Evolutionary conservation across 169 alveolate species (phyloP).

Genomic region (Perkinsus olseni): DNA sequence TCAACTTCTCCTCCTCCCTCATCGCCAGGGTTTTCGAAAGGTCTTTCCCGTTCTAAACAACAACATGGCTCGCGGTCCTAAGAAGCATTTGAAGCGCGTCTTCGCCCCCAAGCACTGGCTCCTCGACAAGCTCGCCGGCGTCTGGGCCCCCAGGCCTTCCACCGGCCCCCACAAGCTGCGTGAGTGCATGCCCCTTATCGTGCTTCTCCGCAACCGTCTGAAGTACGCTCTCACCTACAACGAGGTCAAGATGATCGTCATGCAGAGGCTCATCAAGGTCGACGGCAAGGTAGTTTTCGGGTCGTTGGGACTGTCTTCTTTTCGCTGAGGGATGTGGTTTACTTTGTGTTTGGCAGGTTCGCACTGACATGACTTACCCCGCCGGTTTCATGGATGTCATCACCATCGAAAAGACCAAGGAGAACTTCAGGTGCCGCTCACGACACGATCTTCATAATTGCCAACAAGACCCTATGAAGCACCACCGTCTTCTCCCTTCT

Average conservation of each 20-base stretch:
- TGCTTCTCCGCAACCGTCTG: conserved; percentile 84
- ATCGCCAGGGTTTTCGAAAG: no score
- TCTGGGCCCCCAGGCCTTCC: conserved; percentile 74
- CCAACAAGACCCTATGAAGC: no score
- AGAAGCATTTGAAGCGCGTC: conserved; percentile 96
- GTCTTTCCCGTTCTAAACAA: no score
- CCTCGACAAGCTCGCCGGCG: conserved; percentile 94
- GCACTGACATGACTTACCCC: conserved; percentile 95
- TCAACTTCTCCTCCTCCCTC: no score
- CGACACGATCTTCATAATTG: no score
- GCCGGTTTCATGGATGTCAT: conserved; percentile 93
- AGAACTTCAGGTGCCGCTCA: no score
- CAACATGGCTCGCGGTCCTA: conserved; percentile 99
- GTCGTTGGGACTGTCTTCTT: conserved; percentile 91
- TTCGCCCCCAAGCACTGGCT: conserved; percentile 98
- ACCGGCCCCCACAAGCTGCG: conserved; percentile 95
- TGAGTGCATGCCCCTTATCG: conserved; percentile 91
- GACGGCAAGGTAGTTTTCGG: conserved; percentile 80
- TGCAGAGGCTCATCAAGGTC: conserved; percentile 70
- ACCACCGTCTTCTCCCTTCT: no score
- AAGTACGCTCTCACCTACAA: conserved; percentile 73
- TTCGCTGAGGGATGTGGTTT: conserved; percentile 51
- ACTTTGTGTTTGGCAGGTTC: conserved; percentile 69
- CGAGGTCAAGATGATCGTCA: background rate
- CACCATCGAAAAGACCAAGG: conserved; percentile 85